Evolutionary conservation across 768 basidiomycete species (phyloP), one percentile per base, ranked within the genome.

Genomic region (Tulasnella sp.): DNA sequence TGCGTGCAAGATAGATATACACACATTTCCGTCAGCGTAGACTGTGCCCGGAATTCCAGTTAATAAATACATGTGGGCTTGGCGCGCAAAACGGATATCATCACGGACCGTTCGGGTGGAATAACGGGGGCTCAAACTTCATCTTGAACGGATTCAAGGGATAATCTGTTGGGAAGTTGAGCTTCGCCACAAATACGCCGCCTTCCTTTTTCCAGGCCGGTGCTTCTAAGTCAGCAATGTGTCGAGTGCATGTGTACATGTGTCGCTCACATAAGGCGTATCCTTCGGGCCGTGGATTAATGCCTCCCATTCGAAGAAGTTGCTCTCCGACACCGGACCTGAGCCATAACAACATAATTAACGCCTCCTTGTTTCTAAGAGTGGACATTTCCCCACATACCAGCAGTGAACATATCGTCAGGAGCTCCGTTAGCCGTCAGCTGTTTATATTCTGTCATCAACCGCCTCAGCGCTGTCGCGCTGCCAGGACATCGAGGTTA

Each of bases 71-170:
- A 34, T 63, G 24, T 13, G 24, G 41, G 5, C 24, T 5, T 48
- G 45, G 45, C 10, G 10, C 19, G n/a, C 34, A 26, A 26, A 61
- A 8, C 32, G 19, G 26, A n/a, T 51, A n/a, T 48, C 59, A 56
- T 34, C 54, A 73, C 87, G 72, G 65, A 95, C 96, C 87, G 71
- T 99, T 99, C 17, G 96, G 96, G 73, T 99, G 96, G 73, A 97
- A 88, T 58, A 99, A 71, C 2, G 95, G 94, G 2, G 96, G 96
- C 47, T 97, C 93, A 67, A 99, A 99, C 68, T 81, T 91, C 96
- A 99, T 98, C 76, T 93, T 97, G 84, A 98, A 98, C 19, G 96
- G 96, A 54, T 90, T 95, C 67, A 99, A 75, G 30, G 96, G 96
- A 73, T 99, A 99, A 69, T 99, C 96, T 41, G 78, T 70, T 0